A percentile compares a stretch with the other conserved stretches of the same genome.
phyloP scores from a whole-genome alignment of 2,329 filamentous ascomycete genomes.

The Periconia digitata region DNA sequence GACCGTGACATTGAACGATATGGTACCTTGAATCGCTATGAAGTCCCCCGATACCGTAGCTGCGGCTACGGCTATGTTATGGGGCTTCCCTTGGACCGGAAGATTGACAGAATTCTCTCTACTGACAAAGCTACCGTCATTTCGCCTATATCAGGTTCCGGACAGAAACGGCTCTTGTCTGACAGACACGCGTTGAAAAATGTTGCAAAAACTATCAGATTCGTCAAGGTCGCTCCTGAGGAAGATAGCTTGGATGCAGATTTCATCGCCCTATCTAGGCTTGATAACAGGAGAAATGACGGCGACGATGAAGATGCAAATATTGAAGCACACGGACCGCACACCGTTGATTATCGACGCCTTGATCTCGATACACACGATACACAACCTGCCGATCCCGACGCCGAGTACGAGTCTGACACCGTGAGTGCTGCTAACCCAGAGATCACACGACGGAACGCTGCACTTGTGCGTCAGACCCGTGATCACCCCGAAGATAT shows the following conservation, averaged over 20 bases:
- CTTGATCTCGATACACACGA: constrained; percentile 29
- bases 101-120: constrained; percentile 67
- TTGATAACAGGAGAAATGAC: constrained; percentile 19
- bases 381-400: constrained; percentile 34
- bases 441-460: constrained; percentile 53
- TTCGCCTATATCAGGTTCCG: constrained; percentile 40
- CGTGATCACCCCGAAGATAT: constrained; percentile 68
- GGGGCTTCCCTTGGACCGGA: constrained; percentile 61
- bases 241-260: constrained; percentile 18
- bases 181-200: constrained; percentile 22
- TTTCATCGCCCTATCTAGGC: constrained; percentile 30
- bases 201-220: constrained; percentile 27
- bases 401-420: constrained; percentile 38
- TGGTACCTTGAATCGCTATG: constrained; percentile 71
- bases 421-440: constrained; percentile 19
- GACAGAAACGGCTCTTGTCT: constrained; percentile 51
- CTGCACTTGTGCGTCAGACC: constrained; percentile 64
- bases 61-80: constrained; percentile 70
- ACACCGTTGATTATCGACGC: constrained; percentile 41
- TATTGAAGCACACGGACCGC: background rate
- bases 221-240: constrained; percentile 18
- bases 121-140: constrained; percentile 51
- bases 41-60: constrained; percentile 71
- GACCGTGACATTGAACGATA: constrained; percentile 76
- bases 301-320: constrained; percentile 1